Base-by-base conservation (phyloP, 2,329 filamentous ascomycete genomes). In the Cercospora sp. region DNA sequence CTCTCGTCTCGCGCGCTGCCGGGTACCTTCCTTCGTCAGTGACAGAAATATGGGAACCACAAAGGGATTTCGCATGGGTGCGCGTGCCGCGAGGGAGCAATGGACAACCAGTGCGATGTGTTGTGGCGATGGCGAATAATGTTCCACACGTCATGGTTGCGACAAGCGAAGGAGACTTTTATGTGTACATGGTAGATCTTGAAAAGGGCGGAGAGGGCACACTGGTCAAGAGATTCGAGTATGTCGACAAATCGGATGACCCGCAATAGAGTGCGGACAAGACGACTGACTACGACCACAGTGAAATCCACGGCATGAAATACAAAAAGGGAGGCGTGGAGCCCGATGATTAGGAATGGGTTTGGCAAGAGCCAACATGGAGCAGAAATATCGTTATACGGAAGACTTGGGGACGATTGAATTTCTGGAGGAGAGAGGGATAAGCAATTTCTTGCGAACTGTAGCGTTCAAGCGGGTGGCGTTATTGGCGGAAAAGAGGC, bases 61-160 rank as follows among this genome's bases (percentile, higher is more conserved):
- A 91, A 68, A 88, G 95, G 64, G 95, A 99, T 80, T 99, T 99
- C 81, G 95, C 95, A 1, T 98, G 92, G 85, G 94, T 98, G 76
- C 97, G 95, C 78, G 88, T 99, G 59, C 94, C 94, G 13, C 92
- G 91, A 76, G 83, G 78, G 66, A 79, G 45, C 75, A 82, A 74
- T 40, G 80, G 78, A 18, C 73, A 76, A 33, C 89, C 92, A 0
- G 80, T 97, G 48, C 86, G 91, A 72, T 97, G 93, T 72, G 94
- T 99, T n/a, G 95, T 99, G 53, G 94, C 95, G 8, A 96, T 99
- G 90, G 97, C 92, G 78, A 95, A 90, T 76, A 97, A 90, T 77
- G 94, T 91, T 28, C 95, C 95, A 0, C 94, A 98, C 75, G 92
- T 99, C 60, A 98, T 99, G 94, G 92, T 98, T 0, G 94, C 97